Percentiles rank a stretch among this genome's conserved stretches.
These are phyloP conservation scores for Anthracocystis walkeri DNA, from an alignment of 1,284 basidiomycete genomes.

Conservation along the genomic window DNA sequence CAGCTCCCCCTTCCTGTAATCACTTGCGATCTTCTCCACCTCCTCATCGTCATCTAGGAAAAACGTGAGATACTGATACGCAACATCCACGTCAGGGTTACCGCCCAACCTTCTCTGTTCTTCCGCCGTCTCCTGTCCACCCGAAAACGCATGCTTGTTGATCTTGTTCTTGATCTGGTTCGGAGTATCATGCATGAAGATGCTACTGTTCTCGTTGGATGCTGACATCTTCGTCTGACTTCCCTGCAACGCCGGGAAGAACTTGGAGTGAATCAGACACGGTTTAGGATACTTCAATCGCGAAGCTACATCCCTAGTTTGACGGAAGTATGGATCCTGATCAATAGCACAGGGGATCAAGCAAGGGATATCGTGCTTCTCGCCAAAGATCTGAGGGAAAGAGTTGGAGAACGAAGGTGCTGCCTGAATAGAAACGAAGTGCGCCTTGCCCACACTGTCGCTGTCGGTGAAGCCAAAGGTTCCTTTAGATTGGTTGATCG, in stretches of 20 bases:
- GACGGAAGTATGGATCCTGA: conserved; percentile 91
- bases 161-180: conserved; percentile 98
- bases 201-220: conserved; percentile 86
- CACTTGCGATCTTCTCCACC: conserved; percentile 83
- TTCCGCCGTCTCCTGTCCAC: conserved; percentile 83
- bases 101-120: conserved; percentile 90
- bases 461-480: conserved; percentile 92
- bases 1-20: conserved; percentile 88
- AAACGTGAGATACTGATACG: conserved; percentile 96
- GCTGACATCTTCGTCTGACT: conserved; percentile 99
- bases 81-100: conserved; percentile 93
- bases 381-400: conserved; percentile 97
- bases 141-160: conserved; percentile 76
- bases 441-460: conserved; percentile 97
- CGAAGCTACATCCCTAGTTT: conserved; percentile 92
- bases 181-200: conserved; percentile 94
- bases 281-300: conserved; percentile 97
- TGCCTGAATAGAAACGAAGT: conserved; percentile 97
- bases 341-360: conserved; percentile 99
- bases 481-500: conserved; percentile 91
- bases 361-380: conserved; percentile 84
- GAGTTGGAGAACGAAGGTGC: conserved; percentile 97
- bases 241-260: conserved; percentile 98
- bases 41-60: conserved; percentile 95
- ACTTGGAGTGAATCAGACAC: conserved; percentile 90